Evolutionary conservation across 106 monocot species (phyloP), one percentile per base, ranked within the genome.

Genomic region (Phalaenopsis aphrodite): DNA sequence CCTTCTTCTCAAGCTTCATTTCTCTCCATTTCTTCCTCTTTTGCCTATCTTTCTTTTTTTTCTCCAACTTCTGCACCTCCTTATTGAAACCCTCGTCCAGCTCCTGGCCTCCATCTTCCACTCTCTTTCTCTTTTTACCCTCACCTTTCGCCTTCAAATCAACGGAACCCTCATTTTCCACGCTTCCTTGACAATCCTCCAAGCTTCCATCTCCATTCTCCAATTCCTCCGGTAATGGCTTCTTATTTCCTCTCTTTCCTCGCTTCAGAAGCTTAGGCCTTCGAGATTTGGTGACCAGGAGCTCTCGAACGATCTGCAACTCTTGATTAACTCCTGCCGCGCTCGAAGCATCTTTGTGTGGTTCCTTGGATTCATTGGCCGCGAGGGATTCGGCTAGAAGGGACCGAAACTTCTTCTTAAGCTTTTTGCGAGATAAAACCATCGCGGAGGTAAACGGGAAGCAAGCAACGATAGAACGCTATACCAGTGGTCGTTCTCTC

Each of bases 361-460:
- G 41, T 2, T 72, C 77, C 8, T 73, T 36, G 2, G 85, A 73
- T 46, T 83, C 85, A 72, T 78, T 19, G 2, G 23, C 78, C 17
- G 86, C 41, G 37, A 88, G 78, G 37, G 85, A 87, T 4, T 87
- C 90, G 30, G 82, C 78, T 41, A 87, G 46, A 49, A 92, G 86
- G 8, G 76, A 69, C 4, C 88, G 85, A 48, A 90, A 79, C 87
- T 89, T 92, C 78, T 87, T 82, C 84, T 98, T 92, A 19, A 98
- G 94, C 85, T 94, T 94, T 84, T 92, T 98, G 79, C 90, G 84
- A 30, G 92, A 90, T 9, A 94, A 78, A 55, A 94, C 97, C 97
- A 98, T 98, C 69, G 76, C 43, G 10, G 69, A 39, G 4, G 69
- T 38, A 1, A 69, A 69, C n/a, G 69, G 12, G 69, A 69, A 68